These are phyloP conservation scores for Berberis thunbergii DNA, from an alignment of 164 flowering plant species.

Conservation along the genomic window DNA sequence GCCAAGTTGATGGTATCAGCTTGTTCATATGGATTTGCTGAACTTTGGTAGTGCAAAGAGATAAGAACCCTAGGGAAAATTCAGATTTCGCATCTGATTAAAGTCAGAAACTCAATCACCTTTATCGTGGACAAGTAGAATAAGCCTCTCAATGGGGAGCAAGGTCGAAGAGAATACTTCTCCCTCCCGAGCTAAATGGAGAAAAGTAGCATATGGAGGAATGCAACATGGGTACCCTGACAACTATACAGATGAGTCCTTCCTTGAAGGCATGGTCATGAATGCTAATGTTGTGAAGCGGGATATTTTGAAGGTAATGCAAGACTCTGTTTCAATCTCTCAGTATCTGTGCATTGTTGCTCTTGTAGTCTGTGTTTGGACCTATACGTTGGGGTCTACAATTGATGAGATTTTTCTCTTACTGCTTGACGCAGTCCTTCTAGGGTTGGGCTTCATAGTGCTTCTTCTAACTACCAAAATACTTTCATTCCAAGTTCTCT, in stretches of 20 bases:
- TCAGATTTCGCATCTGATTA: not conserved
- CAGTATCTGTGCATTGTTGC: slow-evolving; percentile 83
- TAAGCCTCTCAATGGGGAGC: not conserved
- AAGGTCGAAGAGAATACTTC: slow-evolving; percentile 6
- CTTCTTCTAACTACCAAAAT: slow-evolving; percentile 59
- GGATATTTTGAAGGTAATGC: slow-evolving; percentile 41
- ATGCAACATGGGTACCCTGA: slow-evolving; percentile 95
- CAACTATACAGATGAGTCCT: slow-evolving; percentile 81
- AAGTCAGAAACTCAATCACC: not conserved
- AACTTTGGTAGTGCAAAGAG: too few species aligned
- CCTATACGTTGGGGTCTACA: slow-evolving; percentile 47
- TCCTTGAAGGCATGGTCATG: slow-evolving; percentile 89
- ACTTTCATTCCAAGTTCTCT: slow-evolving; percentile 44
- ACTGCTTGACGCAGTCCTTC: slow-evolving; percentile 52
- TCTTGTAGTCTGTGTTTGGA: slow-evolving; percentile 86
- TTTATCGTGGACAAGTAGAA: not conserved
- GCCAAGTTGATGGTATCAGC: too few species aligned
- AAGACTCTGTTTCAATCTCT: slow-evolving; percentile 53
- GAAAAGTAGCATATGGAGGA: slow-evolving; percentile 97
- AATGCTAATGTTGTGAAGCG: slow-evolving; percentile 81
- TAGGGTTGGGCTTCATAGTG: slow-evolving; percentile 62
- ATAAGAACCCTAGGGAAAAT: not conserved
- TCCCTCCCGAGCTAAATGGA: slow-evolving; percentile 50
- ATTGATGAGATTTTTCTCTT: slow-evolving; percentile 54
- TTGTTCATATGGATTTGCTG: too few species aligned